These are phyloP conservation scores for Picochlorum sp. DNA, from an alignment of 139 green algal genomes.

Conservation along the genomic window DNA sequence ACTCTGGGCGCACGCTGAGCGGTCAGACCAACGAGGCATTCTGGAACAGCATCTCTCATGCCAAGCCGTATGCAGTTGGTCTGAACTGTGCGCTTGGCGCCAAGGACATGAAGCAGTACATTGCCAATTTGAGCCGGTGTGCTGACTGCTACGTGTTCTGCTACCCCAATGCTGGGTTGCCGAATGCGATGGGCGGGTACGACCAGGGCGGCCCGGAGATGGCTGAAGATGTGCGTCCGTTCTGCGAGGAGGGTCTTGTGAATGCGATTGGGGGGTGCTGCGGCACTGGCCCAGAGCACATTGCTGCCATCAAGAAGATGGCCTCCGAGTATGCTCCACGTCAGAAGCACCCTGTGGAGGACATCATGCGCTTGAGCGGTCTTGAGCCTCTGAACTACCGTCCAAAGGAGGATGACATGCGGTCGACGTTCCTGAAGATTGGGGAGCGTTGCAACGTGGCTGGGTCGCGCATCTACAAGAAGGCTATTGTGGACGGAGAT, in stretches of 20 bases:
- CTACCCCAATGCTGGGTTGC: slow-evolving; percentile 96
- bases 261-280: slow-evolving; percentile 96
- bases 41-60: slow-evolving; percentile 89
- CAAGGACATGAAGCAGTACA: slow-evolving; percentile 88
- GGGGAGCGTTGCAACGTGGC: slow-evolving; percentile 98
- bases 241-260: slow-evolving; percentile 79
- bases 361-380: slow-evolving; percentile 80
- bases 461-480: slow-evolving; percentile 92
- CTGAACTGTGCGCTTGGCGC: slow-evolving; percentile 97
- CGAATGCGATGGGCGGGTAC: slow-evolving; percentile 98
- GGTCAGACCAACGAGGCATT: slow-evolving; percentile 99
- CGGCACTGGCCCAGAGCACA: slow-evolving; percentile 84
- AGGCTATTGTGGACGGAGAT: slow-evolving; percentile 88
- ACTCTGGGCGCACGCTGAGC: slow-evolving; percentile 86
- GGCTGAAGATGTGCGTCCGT: slow-evolving; percentile 88
- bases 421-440: slow-evolving; percentile 89
- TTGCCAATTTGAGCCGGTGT: slow-evolving; percentile 79
- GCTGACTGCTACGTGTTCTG: slow-evolving; percentile 93
- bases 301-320: slow-evolving; percentile 64
- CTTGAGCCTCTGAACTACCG: slow-evolving; percentile 92
- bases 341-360: slow-evolving; percentile 41
- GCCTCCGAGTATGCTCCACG: slow-evolving; percentile 56
- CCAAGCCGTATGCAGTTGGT: slow-evolving; percentile 86
- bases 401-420: slow-evolving; percentile 61
- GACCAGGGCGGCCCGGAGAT: slow-evolving; percentile 92